Evolutionary conservation across 2,329 filamentous ascomycete species (phyloP), one percentile per base, ranked within the genome.

Genomic region (Hirsutella rhossiliensis): DNA sequence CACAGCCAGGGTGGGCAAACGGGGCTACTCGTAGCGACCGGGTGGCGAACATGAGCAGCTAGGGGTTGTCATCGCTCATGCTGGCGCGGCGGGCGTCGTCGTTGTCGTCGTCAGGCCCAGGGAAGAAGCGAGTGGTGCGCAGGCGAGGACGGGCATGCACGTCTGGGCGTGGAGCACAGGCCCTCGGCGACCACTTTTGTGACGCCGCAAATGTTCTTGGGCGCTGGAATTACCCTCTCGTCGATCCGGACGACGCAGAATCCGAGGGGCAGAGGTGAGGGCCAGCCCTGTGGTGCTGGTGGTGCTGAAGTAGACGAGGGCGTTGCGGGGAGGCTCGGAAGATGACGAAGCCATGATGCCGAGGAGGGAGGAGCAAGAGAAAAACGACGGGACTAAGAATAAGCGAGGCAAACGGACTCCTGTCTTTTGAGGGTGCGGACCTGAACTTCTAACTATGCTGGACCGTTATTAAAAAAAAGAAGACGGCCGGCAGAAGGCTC

Each of bases 151-250:
- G 0, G 69, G 68, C 48, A 73, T 50, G 2, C 50, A 47, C 1
- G 57, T 59, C 43, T 69, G 60, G 12, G 52, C 50, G 37, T 69
- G 63, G 2, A 68, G 50, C 68, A 72, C 28, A 73, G 45, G 42
- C 72, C 68, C 47, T 73, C 70, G 5, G 70, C 70, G 2, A 67
- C 66, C 15, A 62, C 57, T 41, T 73, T 73, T 17, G 69, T 73
- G 4, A 62, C 60, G 43, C 70, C 70, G 48, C 72, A 71, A 38
- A 71, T 68, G 52, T 72, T 72, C 47, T 71, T 71, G 2, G 68
- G 66, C 18, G 58, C 48, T 0, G 67, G 63, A 0, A 56, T 54
- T 8, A 69, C 62, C 0, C 47, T 32, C 50, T 71, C 68, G 50
- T 64, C 56, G 48, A 71, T 71, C 67, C 67, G 69, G 1, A 58